Conservation (phyloP, 129 eudicot species). For the Artemisia annua region DNA sequence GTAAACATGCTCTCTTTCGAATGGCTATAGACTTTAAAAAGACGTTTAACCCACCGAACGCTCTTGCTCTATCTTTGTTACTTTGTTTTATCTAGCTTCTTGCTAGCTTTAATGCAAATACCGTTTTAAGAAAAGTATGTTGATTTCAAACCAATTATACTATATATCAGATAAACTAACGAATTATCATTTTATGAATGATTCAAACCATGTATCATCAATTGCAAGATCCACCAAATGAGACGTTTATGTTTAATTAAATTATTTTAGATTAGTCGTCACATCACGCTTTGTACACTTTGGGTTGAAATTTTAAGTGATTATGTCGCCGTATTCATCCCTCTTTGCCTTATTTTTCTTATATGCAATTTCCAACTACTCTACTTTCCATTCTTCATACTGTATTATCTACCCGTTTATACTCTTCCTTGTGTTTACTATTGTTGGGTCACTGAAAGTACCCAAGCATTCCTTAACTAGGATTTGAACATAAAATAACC, state of each 20-base stretch:
- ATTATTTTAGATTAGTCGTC: constrained; percentile 15
- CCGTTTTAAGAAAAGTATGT: too few species aligned
- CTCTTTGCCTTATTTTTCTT: not conserved
- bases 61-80: too few species aligned
- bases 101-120: too few species aligned
- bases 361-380: not conserved
- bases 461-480: too few species aligned
- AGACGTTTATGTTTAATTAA: not conserved
- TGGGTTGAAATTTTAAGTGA: constrained; percentile 9
- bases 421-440: not conserved
- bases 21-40: too few species aligned
- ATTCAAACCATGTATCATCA: not conserved
- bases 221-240: constrained; percentile 19
- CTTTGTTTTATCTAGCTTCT: too few species aligned
- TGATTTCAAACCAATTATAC: not conserved
- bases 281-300: constrained; percentile 23
- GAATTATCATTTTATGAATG: not conserved
- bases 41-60: too few species aligned
- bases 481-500: too few species aligned
- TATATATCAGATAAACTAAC: not conserved
- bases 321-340: not conserved
- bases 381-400: not conserved
- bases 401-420: not conserved
- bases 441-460: too few species aligned
- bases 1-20: too few species aligned